phyloP scores from a whole-genome alignment of 257 asterid species.

The Forsythia suspensa region DNA sequence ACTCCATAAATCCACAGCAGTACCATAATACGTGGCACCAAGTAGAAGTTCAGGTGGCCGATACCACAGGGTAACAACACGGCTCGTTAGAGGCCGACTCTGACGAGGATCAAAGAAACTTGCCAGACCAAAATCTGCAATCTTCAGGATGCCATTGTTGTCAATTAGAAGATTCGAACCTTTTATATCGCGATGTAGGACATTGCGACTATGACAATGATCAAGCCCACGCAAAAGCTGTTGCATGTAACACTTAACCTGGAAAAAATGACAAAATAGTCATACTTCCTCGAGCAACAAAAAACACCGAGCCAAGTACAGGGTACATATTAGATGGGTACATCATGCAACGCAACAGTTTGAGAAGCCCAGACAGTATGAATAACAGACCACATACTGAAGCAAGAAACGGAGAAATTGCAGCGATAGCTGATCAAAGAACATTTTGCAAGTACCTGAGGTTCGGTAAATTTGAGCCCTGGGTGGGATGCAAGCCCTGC shows the following conservation, averaged over 20 bases:
- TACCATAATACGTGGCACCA: constrained; percentile 85
- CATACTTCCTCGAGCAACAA: constrained; percentile 11
- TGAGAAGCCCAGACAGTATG: neutral
- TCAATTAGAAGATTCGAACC: constrained; percentile 92
- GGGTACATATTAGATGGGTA: neutral
- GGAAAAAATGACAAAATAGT: constrained; percentile 22
- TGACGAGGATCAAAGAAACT: constrained; percentile 75
- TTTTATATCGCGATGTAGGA: constrained; percentile 91
- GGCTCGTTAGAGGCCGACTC: constrained; percentile 81
- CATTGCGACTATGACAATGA: constrained; percentile 83
- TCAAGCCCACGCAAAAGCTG: constrained; percentile 86
- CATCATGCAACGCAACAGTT: neutral
- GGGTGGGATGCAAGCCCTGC: constrained; percentile 93
- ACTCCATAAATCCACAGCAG: constrained; percentile 97
- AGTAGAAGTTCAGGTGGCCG: constrained; percentile 97
- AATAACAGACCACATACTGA: neutral
- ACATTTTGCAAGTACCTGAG: constrained; percentile 58
- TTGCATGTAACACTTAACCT: constrained; percentile 93
- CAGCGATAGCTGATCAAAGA: constrained; percentile 2
- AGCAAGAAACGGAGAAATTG: neutral
- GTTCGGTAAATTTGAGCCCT: constrained; percentile 77
- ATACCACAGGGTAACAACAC: constrained; percentile 96
- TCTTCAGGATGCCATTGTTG: constrained; percentile 80
- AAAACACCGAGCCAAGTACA: neutral
- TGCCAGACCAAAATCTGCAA: constrained; percentile 96